Base-by-base conservation (phyloP, 441 rosid genomes). In the Pelargonium citronellum region DNA sequence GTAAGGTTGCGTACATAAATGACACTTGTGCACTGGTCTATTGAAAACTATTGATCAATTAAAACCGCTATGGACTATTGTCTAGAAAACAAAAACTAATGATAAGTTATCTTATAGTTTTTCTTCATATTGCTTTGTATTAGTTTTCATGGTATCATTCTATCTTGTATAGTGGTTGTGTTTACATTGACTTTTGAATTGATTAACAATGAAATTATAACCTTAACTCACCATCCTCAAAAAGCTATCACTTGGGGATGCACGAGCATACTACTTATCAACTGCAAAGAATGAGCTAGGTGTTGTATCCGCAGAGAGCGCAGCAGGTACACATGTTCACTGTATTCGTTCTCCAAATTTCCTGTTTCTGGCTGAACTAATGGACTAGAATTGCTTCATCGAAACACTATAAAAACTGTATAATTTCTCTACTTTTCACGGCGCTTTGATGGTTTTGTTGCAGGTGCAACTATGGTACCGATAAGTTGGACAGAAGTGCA, bases 401-500 rank as follows among this genome's bases (percentile, higher is more conserved):
- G 53, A 46, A 46, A 46, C 53, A 46, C 4, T 46, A 11, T 46
- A 46, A 46, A 46, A 0, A 13, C 2, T 46, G 4, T 3, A 55
- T n/a, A 20, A 55, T 16, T 16, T 55, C 24, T 55, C 7, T 53
- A 7, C 60, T 8, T 53, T 12, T 5, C 7, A 7, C 39, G 55
- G 41, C 27, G 12, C 57, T 13, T 34, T 55, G 53, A 67, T 66
- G 55, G 76, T 46, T 75, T 8, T 82, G 60, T 43, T 71, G 65
- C 72, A 89, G 98, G 97, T 17, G 96, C 82, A 74, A 77, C 96
- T 61, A 84, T 94, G 97, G 87, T 91, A 68, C 98, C 97, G 0
- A 74, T 88, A 68, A 94, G 93, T 73, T 94, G 98, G 97, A 94
- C 92, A 0, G 93, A 94, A 85, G 86, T 94, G 98, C 96, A 90